These are phyloP conservation scores for Calonectria henricotiae DNA, from an alignment of 2,329 filamentous ascomycete genomes.

Conservation along the genomic window DNA sequence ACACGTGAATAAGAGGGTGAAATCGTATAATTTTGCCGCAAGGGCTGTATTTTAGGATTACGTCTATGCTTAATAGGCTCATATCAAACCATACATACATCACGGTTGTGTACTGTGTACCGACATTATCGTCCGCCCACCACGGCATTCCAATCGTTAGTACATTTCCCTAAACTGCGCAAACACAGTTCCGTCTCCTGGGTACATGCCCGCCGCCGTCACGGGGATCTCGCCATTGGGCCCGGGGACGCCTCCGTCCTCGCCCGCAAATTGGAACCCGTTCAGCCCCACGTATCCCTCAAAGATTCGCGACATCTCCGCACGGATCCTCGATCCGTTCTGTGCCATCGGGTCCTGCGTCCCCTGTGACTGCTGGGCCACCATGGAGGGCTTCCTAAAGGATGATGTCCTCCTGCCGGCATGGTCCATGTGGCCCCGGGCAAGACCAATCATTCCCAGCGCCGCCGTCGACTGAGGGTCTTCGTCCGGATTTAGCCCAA, in stretches of 20 bases:
- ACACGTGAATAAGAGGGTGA: too few relatives aligned
- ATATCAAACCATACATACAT: conserved; percentile 17
- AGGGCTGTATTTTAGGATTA: conserved; percentile 10
- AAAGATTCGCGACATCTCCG: conserved; percentile 68
- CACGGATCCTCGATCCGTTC: conserved; percentile 69
- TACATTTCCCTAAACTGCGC: conserved; percentile 42
- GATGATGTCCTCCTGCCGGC: conserved; percentile 43
- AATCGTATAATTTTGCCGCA: background rate
- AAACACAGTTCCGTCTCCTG: conserved; percentile 39
- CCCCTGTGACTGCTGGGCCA: conserved; percentile 47
- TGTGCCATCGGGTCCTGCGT: conserved; percentile 51
- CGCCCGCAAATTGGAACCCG: conserved; percentile 55
- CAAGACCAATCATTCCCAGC: conserved; percentile 71
- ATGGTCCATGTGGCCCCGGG: conserved; percentile 59
- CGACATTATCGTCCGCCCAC: background rate
- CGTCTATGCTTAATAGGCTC: conserved; percentile 11
- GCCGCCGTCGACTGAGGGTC: conserved; percentile 70
- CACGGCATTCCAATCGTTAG: conserved; percentile 30
- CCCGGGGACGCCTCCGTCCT: conserved; percentile 50
- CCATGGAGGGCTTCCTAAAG: conserved; percentile 54
- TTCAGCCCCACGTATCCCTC: conserved; percentile 60
- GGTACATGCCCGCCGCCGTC: conserved; percentile 50
- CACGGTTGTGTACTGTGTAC: background rate
- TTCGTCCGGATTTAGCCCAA: conserved; percentile 71
- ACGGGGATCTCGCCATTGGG: conserved; percentile 49